phyloP scores from a whole-genome alignment of 176 grass and related monocot genomes.

The Oryza longistaminata region DNA sequence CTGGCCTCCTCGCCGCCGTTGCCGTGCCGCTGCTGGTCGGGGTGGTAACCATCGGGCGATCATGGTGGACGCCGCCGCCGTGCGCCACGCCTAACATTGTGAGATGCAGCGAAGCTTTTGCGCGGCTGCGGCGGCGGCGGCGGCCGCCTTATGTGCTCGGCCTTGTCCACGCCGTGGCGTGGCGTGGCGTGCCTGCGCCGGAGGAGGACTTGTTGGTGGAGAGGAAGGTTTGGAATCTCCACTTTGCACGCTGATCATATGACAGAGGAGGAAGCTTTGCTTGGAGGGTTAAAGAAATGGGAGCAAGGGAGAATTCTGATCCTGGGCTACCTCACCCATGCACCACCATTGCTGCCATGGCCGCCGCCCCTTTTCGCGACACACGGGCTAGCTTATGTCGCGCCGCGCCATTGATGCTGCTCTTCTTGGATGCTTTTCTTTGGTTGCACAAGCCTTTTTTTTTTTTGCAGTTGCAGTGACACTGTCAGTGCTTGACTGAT shows the following conservation, averaged over 20 bases:
- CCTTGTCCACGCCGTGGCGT: no score
- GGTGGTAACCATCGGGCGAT: no score
- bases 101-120: background rate
- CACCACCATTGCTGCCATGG: background rate
- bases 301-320: conserved; percentile 34
- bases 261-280: conserved; percentile 35
- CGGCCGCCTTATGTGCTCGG: background rate
- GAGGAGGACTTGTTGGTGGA: conserved; percentile 14
- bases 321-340: conserved; percentile 25
- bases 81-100: background rate
- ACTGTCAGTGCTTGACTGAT: background rate
- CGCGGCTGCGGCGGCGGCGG: background rate
- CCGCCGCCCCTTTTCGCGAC: background rate
- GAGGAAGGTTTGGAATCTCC: conserved; percentile 47
- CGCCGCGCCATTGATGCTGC: background rate
- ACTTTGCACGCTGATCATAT: conserved; percentile 5
- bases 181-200: conserved; percentile 8
- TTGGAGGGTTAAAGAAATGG: conserved; percentile 26
- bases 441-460: background rate
- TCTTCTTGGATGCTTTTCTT: background rate
- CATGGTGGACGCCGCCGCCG: background rate
- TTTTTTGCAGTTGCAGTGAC: background rate
- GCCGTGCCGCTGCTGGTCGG: background rate
- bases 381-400: background rate
- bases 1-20: no score